Evolutionary conservation across 1,139 yeast genomes (phyloP), one percentile per base, ranked within the genome.

Genomic region (Nakaseomyces delphensis): DNA sequence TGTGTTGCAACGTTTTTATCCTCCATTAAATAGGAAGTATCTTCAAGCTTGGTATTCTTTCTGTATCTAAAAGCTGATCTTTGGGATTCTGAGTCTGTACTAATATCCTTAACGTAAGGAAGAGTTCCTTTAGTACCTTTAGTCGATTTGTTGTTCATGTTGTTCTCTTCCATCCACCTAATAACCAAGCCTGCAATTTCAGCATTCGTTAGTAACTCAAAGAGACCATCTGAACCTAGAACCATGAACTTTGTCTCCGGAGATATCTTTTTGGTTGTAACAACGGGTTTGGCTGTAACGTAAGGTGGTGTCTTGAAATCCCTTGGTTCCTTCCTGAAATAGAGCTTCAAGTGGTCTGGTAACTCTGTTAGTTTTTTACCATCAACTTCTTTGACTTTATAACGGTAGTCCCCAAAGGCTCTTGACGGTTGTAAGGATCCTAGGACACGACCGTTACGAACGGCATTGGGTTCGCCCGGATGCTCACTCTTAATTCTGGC

Each of bases 351-450:
- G 52, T 85, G 82, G 44, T 82, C 82, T 56, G 93, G 96, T 48
- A 85, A 73, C 24, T 79, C 78, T 2, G 71, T 72, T 18, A 64
- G 52, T 3, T 65, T 50, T 43, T 64, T 62, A 0, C 68, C 68
- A 43, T 61, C 64, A 16, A 66, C 48, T 23, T 84, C 82, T 23
- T 86, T 71, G 70, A 84, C 70, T 60, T 91, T 91, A 63, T 86
- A 91, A 49, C 96, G 74, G 48, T 96, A 95, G 64, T 91, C 99
- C 39, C 99, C 98, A 69, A 91, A 93, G 1, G 97, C 95, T 55
- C 98, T 73, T 0, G 95, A 79, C 4, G 99, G 98, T 63, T 93
- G 98, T 49, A 91, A 72, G n/a, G 89, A 77, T 0, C 99, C 99
- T 53, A 91, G 71, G 4, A 93, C 84, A 52, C 98, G 74, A 3